Percentiles rank a stretch among this genome's conserved stretches.
These are phyloP conservation scores for Camellia granthamiana DNA, from an alignment of 148 eudicot genomes.

Conservation along the genomic window DNA sequence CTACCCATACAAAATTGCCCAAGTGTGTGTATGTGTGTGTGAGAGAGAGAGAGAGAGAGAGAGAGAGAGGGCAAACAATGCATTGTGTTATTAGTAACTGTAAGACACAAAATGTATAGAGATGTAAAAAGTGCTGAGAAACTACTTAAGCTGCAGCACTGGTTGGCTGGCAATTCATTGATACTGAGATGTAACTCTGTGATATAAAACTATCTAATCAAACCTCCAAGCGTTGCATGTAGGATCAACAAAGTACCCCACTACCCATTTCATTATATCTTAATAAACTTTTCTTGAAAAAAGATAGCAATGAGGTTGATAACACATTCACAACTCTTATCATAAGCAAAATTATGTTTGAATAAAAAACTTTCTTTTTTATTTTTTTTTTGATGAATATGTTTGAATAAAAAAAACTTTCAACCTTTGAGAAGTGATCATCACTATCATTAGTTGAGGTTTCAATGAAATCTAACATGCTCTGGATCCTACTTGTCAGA, in stretches of 20 bases:
- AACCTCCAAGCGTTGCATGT: not conserved
- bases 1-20: not conserved
- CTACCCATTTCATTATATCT: not conserved
- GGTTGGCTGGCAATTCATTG: not conserved
- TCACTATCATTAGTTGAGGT: not conserved
- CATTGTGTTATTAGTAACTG: not conserved
- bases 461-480: not conserved
- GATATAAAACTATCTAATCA: too few species aligned
- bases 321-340: not conserved
- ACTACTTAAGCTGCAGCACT: not conserved
- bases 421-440: constrained; percentile 1
- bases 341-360: not conserved
- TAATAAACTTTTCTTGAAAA: not conserved
- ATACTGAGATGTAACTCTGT: too few species aligned
- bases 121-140: too few species aligned
- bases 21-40: too few species aligned
- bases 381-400: not conserved
- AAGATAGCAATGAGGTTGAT: not conserved
- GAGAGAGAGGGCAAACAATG: not conserved
- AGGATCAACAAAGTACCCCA: not conserved
- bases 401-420: not conserved
- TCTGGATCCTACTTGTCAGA: not conserved
- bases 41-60: not conserved
- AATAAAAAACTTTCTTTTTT: not conserved
- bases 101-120: too few species aligned